Percentiles rank a stretch among this genome's conserved stretches.
Conservation (phyloP, 2,329 filamentous ascomycete species). For the Aspergillus unguis region DNA sequence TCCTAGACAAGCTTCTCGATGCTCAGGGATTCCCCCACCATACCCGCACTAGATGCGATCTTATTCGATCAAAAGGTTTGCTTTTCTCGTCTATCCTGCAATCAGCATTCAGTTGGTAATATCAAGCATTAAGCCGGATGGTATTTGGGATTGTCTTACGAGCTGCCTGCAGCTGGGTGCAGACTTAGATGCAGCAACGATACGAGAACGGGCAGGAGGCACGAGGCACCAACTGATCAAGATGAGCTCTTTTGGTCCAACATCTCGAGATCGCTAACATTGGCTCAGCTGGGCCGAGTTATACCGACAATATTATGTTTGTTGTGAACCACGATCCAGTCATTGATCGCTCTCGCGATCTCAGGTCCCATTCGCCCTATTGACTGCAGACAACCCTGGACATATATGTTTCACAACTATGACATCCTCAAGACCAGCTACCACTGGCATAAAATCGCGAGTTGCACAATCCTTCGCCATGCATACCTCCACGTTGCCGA, state of each 20-base stretch:
- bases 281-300: background rate
- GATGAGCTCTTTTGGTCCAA: background rate
- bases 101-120: conserved; percentile 5
- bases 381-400: no score
- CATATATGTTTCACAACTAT: conserved; percentile 1
- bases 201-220: background rate
- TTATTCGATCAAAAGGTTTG: conserved; percentile 5
- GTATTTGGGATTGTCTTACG: background rate
- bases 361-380: background rate
- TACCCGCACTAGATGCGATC: conserved; percentile 1
- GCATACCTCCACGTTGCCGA: background rate
- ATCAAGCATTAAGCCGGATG: background rate
- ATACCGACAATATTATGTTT: no score
- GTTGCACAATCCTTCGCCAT: background rate
- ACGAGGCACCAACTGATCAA: background rate
- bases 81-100: conserved; percentile 4
- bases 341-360: background rate
- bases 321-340: no score
- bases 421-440: background rate
- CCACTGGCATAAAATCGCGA: background rate
- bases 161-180: background rate
- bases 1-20: conserved; percentile 22
- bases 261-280: no score
- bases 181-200: background rate
- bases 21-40: conserved; percentile 22